Percentiles rank a stretch among this genome's conserved stretches.
These are phyloP conservation scores for Pulveroboletus sp. DNA, from an alignment of 768 basidiomycete genomes.

Conservation along the genomic window DNA sequence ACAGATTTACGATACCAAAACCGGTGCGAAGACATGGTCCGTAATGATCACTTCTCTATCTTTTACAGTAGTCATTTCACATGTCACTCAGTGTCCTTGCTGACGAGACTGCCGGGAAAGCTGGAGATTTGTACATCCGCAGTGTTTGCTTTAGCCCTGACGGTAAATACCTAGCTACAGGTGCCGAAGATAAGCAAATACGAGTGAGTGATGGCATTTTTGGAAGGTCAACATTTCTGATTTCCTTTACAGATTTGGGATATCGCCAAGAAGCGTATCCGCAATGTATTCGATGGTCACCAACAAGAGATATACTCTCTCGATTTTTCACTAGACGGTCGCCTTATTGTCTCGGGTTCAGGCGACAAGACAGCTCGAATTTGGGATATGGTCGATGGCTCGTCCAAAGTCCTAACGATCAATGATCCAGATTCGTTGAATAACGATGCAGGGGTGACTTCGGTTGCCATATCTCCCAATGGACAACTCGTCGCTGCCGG, in stretches of 20 bases:
- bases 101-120: conserved; percentile 70
- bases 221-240: conserved; percentile 1
- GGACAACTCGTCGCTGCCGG: conserved; percentile 67
- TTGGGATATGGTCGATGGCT: conserved; percentile 53
- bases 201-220: conserved; percentile 50
- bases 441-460: conserved; percentile 69
- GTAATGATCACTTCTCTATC: conserved; percentile 21
- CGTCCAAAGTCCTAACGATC: conserved; percentile 35
- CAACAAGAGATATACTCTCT: conserved; percentile 93
- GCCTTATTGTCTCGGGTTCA: conserved; percentile 84
- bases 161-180: conserved; percentile 69
- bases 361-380: conserved; percentile 73
- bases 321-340: conserved; percentile 85
- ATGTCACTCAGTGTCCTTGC: conserved; percentile 56
- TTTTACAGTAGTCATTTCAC: conserved; percentile 7
- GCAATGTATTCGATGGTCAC: conserved; percentile 83
- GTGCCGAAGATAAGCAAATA: conserved; percentile 91
- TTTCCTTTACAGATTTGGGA: conserved; percentile 76
- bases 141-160: conserved; percentile 80
- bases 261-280: conserved; percentile 75
- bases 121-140: conserved; percentile 86
- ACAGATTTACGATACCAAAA: conserved; percentile 92
- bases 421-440: conserved; percentile 50
- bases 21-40: conserved; percentile 81
- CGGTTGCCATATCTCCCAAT: conserved; percentile 76